Percentiles rank a stretch among this genome's conserved stretches.
These are phyloP conservation scores for Paraglomus brasilianum DNA, from an alignment of 192 early-diverging fungal species.

Conservation along the genomic window DNA sequence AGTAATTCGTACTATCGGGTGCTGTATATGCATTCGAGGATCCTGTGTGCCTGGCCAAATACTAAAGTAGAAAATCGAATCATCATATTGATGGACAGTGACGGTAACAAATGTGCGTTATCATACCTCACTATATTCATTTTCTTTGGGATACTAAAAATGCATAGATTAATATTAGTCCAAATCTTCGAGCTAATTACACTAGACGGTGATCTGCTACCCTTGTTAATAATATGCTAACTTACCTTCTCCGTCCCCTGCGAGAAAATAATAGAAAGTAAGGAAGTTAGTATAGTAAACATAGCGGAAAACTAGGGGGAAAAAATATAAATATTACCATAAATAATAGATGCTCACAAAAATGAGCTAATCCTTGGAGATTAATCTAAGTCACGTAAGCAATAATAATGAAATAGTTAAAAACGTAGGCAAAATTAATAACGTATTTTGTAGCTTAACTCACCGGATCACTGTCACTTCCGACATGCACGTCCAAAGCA, in stretches of 20 bases:
- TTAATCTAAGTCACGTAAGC: conserved; percentile 44
- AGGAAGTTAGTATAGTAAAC: background rate
- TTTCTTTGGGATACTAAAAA: conserved; percentile 73
- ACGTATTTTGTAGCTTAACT: conserved; percentile 13
- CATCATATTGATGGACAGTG: background rate
- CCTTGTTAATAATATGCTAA: background rate
- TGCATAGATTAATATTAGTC: too few species aligned
- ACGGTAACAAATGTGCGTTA: background rate
- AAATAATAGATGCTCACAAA: conserved; percentile 74
- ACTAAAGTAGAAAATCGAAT: conserved; percentile 39
- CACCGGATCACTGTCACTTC: conserved; percentile 74
- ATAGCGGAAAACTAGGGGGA: background rate
- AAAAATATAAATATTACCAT: conserved; percentile 52
- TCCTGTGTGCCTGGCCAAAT: conserved; percentile 71
- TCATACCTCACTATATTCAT: conserved; percentile 63
- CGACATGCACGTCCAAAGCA: conserved; percentile 81
- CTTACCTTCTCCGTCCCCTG: conserved; percentile 14
- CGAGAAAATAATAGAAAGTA: background rate
- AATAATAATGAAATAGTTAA: background rate
- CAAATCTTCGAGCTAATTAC: background rate
- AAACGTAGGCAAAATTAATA: background rate
- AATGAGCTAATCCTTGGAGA: conserved; percentile 81
- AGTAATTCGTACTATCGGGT: conserved; percentile 82
- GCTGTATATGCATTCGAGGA: conserved; percentile 80
- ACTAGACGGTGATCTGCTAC: background rate